Percentiles rank a stretch among this genome's conserved stretches.
Evolutionary conservation across 2,329 filamentous ascomycete genomes (phyloP).

Genomic region (Monilinia laxa): DNA sequence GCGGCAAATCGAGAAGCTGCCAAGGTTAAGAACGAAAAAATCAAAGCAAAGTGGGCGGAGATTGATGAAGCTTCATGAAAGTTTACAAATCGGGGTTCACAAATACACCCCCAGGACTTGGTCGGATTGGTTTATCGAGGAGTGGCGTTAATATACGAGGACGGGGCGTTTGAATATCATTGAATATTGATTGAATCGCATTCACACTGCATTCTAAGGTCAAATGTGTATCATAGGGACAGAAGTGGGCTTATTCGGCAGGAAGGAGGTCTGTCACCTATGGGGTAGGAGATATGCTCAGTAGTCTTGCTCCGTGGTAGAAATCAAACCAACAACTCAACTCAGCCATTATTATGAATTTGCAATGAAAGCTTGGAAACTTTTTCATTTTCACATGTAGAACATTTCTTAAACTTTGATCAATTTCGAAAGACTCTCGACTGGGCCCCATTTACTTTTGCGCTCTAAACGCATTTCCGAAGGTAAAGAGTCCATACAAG

Average conservation of each 20-base stretch:
- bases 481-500: constrained; percentile 73
- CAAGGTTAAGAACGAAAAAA: constrained; percentile 67
- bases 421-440: constrained; percentile 35
- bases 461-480: constrained; percentile 64
- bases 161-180: constrained; percentile 13
- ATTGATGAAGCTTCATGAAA: constrained; percentile 67
- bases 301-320: neutral
- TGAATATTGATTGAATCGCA: constrained; percentile 1
- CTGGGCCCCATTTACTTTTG: constrained; percentile 39
- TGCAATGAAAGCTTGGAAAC: neutral
- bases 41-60: constrained; percentile 77
- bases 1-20: constrained; percentile 71
- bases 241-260: neutral
- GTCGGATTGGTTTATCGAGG: neutral
- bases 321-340: constrained; percentile 4
- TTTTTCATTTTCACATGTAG: neutral
- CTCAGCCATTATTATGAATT: constrained; percentile 1
- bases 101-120: neutral
- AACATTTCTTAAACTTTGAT: constrained; percentile 2
- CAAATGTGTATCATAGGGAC: neutral
- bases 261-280: neutral
- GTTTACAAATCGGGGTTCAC: neutral
- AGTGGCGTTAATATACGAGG: constrained; percentile 12
- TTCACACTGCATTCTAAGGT: constrained; percentile 1
- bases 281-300: neutral